These are phyloP conservation scores for Lunasporangiospora selenospora DNA, from an alignment of 192 early-diverging fungal genomes.

Conservation along the genomic window DNA sequence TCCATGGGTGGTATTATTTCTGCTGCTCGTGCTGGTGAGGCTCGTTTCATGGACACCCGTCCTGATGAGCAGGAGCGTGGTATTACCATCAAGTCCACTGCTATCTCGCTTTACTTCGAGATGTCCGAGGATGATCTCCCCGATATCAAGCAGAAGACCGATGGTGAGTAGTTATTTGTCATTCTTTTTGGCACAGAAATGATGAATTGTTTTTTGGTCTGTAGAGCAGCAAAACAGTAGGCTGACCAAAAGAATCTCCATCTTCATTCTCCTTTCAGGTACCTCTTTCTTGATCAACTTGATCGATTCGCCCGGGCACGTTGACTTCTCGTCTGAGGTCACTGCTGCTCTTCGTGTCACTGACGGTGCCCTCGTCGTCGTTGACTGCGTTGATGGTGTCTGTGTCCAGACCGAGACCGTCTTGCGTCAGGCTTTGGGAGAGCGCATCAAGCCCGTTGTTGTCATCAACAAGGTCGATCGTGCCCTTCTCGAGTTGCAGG, in stretches of 20 bases:
- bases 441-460: conserved; percentile 94
- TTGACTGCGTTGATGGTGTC: conserved; percentile 95
- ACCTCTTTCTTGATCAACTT: conserved; percentile 95
- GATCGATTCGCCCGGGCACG: conserved; percentile 98
- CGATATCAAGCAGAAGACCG: conserved; percentile 84
- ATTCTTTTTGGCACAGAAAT: no score
- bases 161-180: conserved; percentile 61
- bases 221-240: no score
- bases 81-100: conserved; percentile 99
- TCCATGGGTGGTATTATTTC: conserved; percentile 98
- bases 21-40: conserved; percentile 86
- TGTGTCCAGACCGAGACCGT: conserved; percentile 98
- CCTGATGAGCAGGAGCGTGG: conserved; percentile 95
- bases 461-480: conserved; percentile 99
- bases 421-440: conserved; percentile 92
- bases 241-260: conserved; percentile 14
- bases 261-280: conserved; percentile 40
- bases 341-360: conserved; percentile 96
- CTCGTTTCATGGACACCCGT: conserved; percentile 94
- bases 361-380: conserved; percentile 96
- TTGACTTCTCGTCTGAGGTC: conserved; percentile 97
- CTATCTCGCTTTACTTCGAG: conserved; percentile 96
- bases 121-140: conserved; percentile 78
- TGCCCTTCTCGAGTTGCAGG: conserved; percentile 90
- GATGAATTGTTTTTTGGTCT: no score